These are phyloP conservation scores for Fusarium sp. DNA, from an alignment of 2,329 filamentous ascomycete species.

Conservation along the genomic window DNA sequence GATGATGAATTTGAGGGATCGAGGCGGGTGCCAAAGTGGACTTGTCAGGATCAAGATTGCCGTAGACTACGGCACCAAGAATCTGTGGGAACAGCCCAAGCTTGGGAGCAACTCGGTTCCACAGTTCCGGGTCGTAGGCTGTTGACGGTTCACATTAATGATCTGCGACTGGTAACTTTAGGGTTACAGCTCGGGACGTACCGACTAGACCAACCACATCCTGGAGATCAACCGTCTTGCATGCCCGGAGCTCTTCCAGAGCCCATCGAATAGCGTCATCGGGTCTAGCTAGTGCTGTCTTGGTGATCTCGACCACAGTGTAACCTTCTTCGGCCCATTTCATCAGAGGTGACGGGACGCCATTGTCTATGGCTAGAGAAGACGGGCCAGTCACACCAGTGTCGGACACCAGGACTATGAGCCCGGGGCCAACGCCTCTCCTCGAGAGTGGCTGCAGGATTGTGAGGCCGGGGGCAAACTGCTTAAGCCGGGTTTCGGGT, in stretches of 20 bases:
- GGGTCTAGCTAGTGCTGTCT: conserved; percentile 29
- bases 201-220: conserved; percentile 55
- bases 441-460: conserved; percentile 17
- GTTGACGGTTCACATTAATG: background rate
- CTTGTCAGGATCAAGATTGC: conserved; percentile 5
- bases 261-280: conserved; percentile 37
- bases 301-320: conserved; percentile 69
- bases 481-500: conserved; percentile 9
- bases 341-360: conserved; percentile 67
- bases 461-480: conserved; percentile 12
- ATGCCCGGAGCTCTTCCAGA: conserved; percentile 14
- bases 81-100: conserved; percentile 36
- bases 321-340: conserved; percentile 84
- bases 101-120: conserved; percentile 38
- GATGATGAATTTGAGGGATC: conserved; percentile 37
- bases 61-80: conserved; percentile 44
- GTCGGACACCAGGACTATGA: conserved; percentile 50
- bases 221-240: conserved; percentile 14
- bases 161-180: fast-evolving
- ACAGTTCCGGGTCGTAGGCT: conserved; percentile 38
- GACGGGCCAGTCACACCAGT: conserved; percentile 38
- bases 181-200: conserved; percentile 27
- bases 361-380: conserved; percentile 42
- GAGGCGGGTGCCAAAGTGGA: background rate
- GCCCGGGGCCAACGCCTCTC: conserved; percentile 51